phyloP scores from a whole-genome alignment of 176 grass and related monocot species.

The Zoysia japonica region DNA sequence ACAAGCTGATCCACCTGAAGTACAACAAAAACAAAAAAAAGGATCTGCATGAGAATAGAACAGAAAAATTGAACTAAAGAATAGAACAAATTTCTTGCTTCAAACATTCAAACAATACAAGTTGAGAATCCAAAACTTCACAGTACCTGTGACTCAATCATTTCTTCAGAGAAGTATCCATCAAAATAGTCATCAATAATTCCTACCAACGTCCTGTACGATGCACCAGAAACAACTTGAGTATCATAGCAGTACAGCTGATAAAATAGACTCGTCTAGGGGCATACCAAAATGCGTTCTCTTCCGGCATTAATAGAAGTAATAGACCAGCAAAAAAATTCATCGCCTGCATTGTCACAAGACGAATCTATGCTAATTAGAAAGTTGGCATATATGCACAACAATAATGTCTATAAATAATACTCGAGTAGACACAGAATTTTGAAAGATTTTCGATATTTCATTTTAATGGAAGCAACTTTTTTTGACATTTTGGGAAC shows the following conservation, averaged over 20 bases:
- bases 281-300: slow-evolving; percentile 98
- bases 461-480: slow-evolving; percentile 10
- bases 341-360: slow-evolving; percentile 74
- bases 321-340: slow-evolving; percentile 98
- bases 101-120: slow-evolving; percentile 33
- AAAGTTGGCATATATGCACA: slow-evolving; percentile 22
- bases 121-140: neutral
- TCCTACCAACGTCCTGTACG: slow-evolving; percentile 82
- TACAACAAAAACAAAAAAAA: slow-evolving; percentile 43
- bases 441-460: slow-evolving; percentile 15
- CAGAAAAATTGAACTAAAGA: neutral
- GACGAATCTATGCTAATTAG: slow-evolving; percentile 31
- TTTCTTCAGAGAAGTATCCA: slow-evolving; percentile 97
- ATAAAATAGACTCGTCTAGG: slow-evolving; percentile 26
- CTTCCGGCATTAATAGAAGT: slow-evolving; percentile 95
- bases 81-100: neutral
- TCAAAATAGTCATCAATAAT: slow-evolving; percentile 99
- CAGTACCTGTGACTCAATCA: slow-evolving; percentile 93
- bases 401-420: neutral
- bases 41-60: slow-evolving; percentile 25
- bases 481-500: neutral
- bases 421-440: neutral
- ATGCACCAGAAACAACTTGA: slow-evolving; percentile 32
- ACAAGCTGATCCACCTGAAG: slow-evolving; percentile 97
- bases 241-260: neutral